phyloP scores from a whole-genome alignment of 1,139 yeast genomes.

The Kodamaea suecica region DNA sequence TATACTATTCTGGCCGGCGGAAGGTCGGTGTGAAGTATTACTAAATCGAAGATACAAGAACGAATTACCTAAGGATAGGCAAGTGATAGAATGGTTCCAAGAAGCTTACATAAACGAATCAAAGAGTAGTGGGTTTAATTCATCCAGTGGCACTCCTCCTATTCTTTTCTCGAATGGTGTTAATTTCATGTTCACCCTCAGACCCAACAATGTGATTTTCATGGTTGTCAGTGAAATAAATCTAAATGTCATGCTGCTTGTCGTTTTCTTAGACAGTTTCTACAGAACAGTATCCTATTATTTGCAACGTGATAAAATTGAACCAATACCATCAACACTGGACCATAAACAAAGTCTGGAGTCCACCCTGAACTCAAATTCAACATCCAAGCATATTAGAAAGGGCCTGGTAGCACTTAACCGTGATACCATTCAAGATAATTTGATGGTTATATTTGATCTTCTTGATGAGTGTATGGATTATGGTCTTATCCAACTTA shows the following conservation, averaged over 20 bases:
- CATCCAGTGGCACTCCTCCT: conserved; percentile 18
- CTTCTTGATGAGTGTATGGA: conserved; percentile 47
- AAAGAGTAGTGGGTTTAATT: conserved; percentile 20
- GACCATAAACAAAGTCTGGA: too few relatives aligned
- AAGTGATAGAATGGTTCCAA: conserved; percentile 29
- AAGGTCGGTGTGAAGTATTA: conserved; percentile 33
- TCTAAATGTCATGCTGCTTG: conserved; percentile 41
- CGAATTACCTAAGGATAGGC: conserved; percentile 26
- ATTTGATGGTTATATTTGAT: conserved; percentile 39
- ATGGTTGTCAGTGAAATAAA: conserved; percentile 34
- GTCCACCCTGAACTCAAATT: neutral
- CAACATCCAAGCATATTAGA: conserved; percentile 1
- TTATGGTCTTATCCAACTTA: conserved; percentile 41
- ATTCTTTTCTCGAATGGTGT: conserved; percentile 28
- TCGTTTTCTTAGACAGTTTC: conserved; percentile 35
- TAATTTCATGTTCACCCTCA: conserved; percentile 30
- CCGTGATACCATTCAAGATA: conserved; percentile 38
- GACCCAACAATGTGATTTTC: conserved; percentile 29
- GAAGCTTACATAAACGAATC: conserved; percentile 4
- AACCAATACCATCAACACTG: neutral
- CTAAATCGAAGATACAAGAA: conserved; percentile 37
- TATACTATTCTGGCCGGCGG: conserved; percentile 35
- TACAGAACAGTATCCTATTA: conserved; percentile 32
- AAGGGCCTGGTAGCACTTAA: conserved; percentile 8
- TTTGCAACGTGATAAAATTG: conserved; percentile 14